These are phyloP conservation scores for Aspergillus pseudoglaucus DNA, from an alignment of 2,329 filamentous ascomycete genomes.

Conservation along the genomic window DNA sequence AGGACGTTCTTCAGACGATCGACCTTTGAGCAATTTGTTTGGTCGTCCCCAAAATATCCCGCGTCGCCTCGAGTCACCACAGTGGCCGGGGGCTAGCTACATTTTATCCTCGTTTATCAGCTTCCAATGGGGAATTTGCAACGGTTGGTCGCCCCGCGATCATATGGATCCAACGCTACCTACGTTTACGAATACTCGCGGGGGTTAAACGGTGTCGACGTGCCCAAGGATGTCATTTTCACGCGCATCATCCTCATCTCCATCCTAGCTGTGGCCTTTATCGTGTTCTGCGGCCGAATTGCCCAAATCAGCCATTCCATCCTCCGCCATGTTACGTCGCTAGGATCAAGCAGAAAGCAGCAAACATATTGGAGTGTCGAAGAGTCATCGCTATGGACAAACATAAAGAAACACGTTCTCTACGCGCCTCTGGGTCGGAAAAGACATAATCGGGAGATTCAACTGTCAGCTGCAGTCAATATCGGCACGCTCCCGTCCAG, in stretches of 20 bases:
- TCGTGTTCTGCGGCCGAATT: conserved; percentile 35
- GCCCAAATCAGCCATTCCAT: conserved; percentile 40
- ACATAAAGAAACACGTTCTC: conserved; percentile 41
- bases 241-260: conserved; percentile 35
- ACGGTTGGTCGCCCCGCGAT: conserved; percentile 18
- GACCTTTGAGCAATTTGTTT: background rate
- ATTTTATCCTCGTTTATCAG: background rate
- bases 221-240: conserved; percentile 33
- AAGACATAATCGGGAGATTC: conserved; percentile 69
- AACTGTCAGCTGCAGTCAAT: conserved; percentile 60
- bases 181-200: conserved; percentile 37
- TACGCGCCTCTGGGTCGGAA: conserved; percentile 65
- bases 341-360: conserved; percentile 29
- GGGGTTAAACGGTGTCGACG: conserved; percentile 33
- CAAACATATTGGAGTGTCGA: conserved; percentile 43
- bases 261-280: conserved; percentile 27
- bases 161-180: conserved; percentile 29
- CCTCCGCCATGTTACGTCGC: conserved; percentile 38
- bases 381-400: conserved; percentile 35
- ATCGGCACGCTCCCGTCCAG: conserved; percentile 74
- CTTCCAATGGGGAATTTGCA: conserved; percentile 23
- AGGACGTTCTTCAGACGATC: too few species aligned
- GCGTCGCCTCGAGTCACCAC: background rate
- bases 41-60: background rate
- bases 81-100: background rate